phyloP scores from a whole-genome alignment of 441 rosid species.

The Codiaeum variegatum region DNA sequence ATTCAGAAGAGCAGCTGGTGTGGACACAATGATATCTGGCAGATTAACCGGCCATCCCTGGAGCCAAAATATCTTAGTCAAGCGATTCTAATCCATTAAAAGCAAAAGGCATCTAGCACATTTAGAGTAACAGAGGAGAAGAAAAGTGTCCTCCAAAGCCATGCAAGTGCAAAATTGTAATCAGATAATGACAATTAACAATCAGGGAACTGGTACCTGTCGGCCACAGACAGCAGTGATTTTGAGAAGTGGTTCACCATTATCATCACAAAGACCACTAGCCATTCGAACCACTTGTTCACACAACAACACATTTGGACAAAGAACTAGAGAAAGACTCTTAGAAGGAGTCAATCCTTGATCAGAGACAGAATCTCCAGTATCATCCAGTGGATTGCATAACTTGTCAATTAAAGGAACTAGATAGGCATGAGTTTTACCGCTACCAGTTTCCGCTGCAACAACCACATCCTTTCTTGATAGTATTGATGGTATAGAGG shows the following conservation, averaged over 20 bases:
- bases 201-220: not conserved
- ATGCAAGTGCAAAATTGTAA: not conserved
- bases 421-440: slow-evolving; percentile 80
- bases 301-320: slow-evolving; percentile 83
- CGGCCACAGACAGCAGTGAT: slow-evolving; percentile 5
- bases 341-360: slow-evolving; percentile 18
- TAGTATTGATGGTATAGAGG: slow-evolving; percentile 57
- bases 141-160: not conserved
- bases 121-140: not conserved
- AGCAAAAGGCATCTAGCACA: not conserved
- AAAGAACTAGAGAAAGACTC: slow-evolving; percentile 61
- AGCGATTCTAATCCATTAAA: not conserved
- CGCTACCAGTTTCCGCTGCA: slow-evolving; percentile 97
- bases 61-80: slow-evolving; percentile 20
- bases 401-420: slow-evolving; percentile 67
- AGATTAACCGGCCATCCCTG: slow-evolving; percentile 88
- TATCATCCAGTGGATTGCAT: slow-evolving; percentile 19
- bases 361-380: slow-evolving; percentile 4
- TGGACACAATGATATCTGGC: slow-evolving; percentile 77
- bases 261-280: slow-evolving; percentile 35
- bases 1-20: slow-evolving; percentile 87
- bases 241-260: slow-evolving; percentile 1
- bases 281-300: slow-evolving; percentile 95
- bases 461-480: slow-evolving; percentile 83
- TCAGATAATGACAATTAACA: not conserved